Conservation (phyloP, 1,139 yeast species). For the Taphrina betulina region DNA sequence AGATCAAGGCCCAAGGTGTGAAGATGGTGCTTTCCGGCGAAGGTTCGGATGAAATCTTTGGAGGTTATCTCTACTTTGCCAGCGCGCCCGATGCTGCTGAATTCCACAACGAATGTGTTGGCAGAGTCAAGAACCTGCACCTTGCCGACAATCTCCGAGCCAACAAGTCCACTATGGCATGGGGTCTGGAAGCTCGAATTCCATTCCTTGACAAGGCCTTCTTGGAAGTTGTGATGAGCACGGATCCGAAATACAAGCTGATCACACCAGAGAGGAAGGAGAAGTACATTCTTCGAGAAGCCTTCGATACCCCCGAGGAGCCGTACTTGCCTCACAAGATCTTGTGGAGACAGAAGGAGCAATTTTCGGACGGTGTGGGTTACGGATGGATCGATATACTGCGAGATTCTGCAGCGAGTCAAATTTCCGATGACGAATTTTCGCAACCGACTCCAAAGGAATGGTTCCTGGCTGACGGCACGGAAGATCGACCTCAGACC, state of each 20-base stretch:
- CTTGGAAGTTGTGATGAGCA: constrained; percentile 89
- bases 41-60: constrained; percentile 98
- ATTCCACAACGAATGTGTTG: constrained; percentile 92
- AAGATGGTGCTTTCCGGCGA: constrained; percentile 99
- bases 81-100: constrained; percentile 89
- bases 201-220: constrained; percentile 95
- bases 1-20: constrained; percentile 98
- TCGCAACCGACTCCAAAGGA: constrained; percentile 80
- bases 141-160: constrained; percentile 97
- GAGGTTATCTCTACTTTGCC: constrained; percentile 96
- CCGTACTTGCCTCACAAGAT: constrained; percentile 94
- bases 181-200: constrained; percentile 99
- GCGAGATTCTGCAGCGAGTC: constrained; percentile 88
- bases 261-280: constrained; percentile 79
- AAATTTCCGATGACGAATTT: constrained; percentile 83
- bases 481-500: constrained; percentile 87
- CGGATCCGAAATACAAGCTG: constrained; percentile 87
- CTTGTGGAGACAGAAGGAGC: constrained; percentile 99
- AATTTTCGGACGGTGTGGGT: constrained; percentile 98
- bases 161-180: constrained; percentile 98
- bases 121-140: constrained; percentile 95
- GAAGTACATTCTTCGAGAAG: constrained; percentile 93
- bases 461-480: constrained; percentile 56
- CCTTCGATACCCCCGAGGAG: constrained; percentile 83
- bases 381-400: constrained; percentile 98